Conservation (phyloP, 352 stramenopile genomes). For the Pythium oligandrum region DNA sequence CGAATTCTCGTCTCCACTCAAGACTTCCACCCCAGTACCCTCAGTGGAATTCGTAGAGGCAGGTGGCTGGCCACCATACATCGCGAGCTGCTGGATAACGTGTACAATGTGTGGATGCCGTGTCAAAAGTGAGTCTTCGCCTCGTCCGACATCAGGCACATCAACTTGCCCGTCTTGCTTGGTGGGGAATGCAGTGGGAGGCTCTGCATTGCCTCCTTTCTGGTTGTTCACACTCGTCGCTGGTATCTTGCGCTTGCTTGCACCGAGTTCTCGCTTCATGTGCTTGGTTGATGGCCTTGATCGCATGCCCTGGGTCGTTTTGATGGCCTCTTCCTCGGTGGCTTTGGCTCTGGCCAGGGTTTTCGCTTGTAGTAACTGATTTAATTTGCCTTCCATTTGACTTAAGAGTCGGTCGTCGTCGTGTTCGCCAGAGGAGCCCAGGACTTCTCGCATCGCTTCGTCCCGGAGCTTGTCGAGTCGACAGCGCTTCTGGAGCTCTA, state of each 20-base stretch:
- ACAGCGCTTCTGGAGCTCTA: slow-evolving; percentile 62
- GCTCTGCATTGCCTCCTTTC: too few species aligned
- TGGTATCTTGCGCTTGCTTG: too few species aligned
- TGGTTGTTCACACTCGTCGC: too few species aligned
- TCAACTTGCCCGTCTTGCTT: too few species aligned
- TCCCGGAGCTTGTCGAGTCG: slow-evolving; percentile 58
- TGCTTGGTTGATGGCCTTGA: too few species aligned
- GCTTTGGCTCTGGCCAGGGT: neutral
- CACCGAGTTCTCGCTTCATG: slow-evolving; percentile 3
- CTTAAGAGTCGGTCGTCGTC: neutral
- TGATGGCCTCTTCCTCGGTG: neutral
- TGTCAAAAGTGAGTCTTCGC: slow-evolving; percentile 6
- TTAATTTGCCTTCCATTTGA: slow-evolving; percentile 18
- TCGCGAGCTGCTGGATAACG: slow-evolving; percentile 28
- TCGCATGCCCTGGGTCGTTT: too few species aligned
- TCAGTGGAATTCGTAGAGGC: neutral
- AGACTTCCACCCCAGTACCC: too few species aligned
- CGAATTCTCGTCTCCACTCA: neutral
- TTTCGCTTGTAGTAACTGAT: slow-evolving; percentile 1
- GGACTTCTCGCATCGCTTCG: slow-evolving; percentile 51
- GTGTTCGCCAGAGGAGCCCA: slow-evolving; percentile 7
- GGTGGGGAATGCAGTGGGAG: too few species aligned
- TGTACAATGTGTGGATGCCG: slow-evolving; percentile 44
- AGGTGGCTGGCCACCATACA: neutral
- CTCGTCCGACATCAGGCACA: neutral